Evolutionary conservation across 176 grass and related monocot genomes (phyloP).

Genomic region (Avena eriantha): DNA sequence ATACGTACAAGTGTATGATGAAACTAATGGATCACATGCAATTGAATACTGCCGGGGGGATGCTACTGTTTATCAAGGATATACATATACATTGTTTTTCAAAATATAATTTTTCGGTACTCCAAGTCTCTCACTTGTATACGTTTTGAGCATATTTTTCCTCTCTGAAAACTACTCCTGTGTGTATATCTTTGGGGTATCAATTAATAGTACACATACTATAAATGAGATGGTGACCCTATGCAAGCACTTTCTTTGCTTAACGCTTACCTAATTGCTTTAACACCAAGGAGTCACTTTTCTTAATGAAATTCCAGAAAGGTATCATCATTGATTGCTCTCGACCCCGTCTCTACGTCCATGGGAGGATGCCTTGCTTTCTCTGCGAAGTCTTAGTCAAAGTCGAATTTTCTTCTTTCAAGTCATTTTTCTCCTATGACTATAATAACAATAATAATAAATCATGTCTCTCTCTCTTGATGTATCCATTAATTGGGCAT

Average conservation of each 20-base stretch:
- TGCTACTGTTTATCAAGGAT: neutral
- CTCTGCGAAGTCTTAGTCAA: neutral
- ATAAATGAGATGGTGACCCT: neutral
- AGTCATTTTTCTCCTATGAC: neutral
- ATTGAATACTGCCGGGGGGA: neutral
- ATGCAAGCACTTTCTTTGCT: neutral
- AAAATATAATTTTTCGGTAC: neutral
- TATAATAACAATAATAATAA: constrained; percentile 18
- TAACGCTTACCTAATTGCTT: constrained; percentile 45
- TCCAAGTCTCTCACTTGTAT: too few species aligned
- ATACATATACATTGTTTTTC: neutral
- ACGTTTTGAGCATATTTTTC: neutral
- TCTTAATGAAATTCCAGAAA: neutral
- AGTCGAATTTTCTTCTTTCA: neutral
- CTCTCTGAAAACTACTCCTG: neutral
- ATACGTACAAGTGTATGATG: neutral
- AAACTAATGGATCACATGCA: too few species aligned
- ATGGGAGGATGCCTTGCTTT: neutral
- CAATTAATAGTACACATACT: neutral
- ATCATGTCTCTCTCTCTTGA: neutral
- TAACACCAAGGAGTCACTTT: neutral
- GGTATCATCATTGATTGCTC: constrained; percentile 16
- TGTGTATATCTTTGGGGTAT: neutral
- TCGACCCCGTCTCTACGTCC: neutral
- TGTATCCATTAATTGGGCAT: neutral